Percentiles rank a stretch among this genome's conserved stretches.
Conservation (phyloP, 768 basidiomycete genomes). For the Multifurca ochricompacta region DNA sequence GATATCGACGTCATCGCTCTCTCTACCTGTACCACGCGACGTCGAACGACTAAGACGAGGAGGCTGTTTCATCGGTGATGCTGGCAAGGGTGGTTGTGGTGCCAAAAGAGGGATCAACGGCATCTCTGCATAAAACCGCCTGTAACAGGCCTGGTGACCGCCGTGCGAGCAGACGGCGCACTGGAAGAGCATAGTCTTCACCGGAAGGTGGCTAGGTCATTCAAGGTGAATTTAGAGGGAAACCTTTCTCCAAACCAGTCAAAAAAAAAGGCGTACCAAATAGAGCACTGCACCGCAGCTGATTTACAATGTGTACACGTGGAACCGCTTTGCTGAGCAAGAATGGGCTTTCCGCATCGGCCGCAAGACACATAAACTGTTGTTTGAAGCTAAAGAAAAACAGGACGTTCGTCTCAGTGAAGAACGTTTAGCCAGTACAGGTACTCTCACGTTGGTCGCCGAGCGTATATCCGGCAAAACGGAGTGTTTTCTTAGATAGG, state of each 20-base stretch:
- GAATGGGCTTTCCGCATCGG: conserved; percentile 57
- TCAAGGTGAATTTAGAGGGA: neutral
- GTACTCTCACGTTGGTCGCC: conserved; percentile 41
- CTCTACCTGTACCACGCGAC: conserved; percentile 21
- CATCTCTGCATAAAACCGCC: conserved; percentile 52
- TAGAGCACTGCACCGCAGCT: conserved; percentile 47
- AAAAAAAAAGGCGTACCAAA: conserved; percentile 48
- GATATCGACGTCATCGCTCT: conserved; percentile 5
- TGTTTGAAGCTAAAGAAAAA: conserved; percentile 52
- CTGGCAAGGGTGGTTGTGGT: conserved; percentile 27
- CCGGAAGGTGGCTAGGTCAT: conserved; percentile 59
- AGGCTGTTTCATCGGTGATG: conserved; percentile 13
- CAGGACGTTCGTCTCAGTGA: neutral
- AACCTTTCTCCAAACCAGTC: neutral
- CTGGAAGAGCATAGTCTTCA: conserved; percentile 59
- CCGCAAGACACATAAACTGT: conserved; percentile 64
- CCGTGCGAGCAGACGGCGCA: conserved; percentile 76
- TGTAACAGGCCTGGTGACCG: conserved; percentile 74
- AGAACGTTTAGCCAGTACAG: neutral
- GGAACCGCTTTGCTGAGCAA: conserved; percentile 40
- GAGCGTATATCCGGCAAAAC: conserved; percentile 42
- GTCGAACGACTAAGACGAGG: conserved; percentile 17
- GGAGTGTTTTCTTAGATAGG: conserved; percentile 67
- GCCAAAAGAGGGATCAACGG: conserved; percentile 43
- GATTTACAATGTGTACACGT: conserved; percentile 51